Evolutionary conservation across 345 rosid species (phyloP).

Genomic region (Camelina hispida): DNA sequence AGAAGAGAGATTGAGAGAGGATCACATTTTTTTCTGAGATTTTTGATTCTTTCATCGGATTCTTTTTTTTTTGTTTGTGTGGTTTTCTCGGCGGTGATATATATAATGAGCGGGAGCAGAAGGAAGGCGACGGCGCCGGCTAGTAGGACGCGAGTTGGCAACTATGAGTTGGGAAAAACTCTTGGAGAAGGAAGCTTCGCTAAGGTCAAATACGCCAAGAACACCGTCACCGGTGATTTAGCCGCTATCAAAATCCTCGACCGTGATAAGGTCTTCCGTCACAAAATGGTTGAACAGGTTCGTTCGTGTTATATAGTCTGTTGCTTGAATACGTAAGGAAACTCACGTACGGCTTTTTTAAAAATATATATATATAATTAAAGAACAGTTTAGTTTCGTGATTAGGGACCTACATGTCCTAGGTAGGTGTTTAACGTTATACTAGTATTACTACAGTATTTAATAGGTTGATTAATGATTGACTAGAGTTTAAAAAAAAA

Average conservation of each 20-base stretch:
- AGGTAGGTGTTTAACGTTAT: conserved; percentile 15
- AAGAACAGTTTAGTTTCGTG: conserved; percentile 19
- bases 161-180: conserved; percentile 84
- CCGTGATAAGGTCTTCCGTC: conserved; percentile 71
- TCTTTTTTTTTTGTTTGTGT: not conserved
- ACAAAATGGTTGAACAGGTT: conserved; percentile 95
- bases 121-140: conserved; percentile 40
- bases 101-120: conserved; percentile 44
- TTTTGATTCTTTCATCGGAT: not conserved
- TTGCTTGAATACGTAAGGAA: too few relatives aligned
- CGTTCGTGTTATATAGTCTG: not conserved
- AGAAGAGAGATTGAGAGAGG: not conserved
- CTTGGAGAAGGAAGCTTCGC: conserved; percentile 93
- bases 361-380: not conserved
- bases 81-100: not conserved
- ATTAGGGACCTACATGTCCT: conserved; percentile 37
- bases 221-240: conserved; percentile 60
- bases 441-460: too few relatives aligned
- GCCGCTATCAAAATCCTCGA: conserved; percentile 90
- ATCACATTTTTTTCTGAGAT: not conserved
- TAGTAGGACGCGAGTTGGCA: conserved; percentile 79
- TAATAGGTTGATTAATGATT: not conserved
- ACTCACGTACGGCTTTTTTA: too few relatives aligned
- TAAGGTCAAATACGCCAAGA: conserved; percentile 83
- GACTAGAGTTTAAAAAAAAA: not conserved